Evolutionary conservation across 2,329 filamentous ascomycete genomes (phyloP).

Genomic region (Pochonia chlamydosporia): DNA sequence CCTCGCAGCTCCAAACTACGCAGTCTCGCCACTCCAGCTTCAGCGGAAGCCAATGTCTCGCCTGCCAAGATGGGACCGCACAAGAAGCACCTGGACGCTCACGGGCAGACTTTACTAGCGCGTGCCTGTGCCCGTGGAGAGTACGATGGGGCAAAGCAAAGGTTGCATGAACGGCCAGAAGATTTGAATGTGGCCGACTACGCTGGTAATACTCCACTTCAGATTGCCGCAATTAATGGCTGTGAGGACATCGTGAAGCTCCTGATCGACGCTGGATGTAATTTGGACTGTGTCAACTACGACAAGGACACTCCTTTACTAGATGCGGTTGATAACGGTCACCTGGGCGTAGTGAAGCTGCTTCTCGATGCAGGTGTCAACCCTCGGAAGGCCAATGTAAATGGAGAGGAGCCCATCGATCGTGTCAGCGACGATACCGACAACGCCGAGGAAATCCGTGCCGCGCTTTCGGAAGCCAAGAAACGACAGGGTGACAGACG

Average conservation of each 20-base stretch:
- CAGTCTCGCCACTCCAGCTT: slow-evolving; percentile 48
- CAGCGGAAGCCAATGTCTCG: slow-evolving; percentile 56
- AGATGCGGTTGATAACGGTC: slow-evolving; percentile 93
- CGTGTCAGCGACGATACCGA: slow-evolving; percentile 70
- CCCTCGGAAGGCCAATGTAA: slow-evolving; percentile 83
- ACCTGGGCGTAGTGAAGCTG: slow-evolving; percentile 80
- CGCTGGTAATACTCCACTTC: slow-evolving; percentile 91
- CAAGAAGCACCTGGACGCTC: slow-evolving; percentile 86
- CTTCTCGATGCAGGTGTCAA: slow-evolving; percentile 84
- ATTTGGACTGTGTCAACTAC: slow-evolving; percentile 71
- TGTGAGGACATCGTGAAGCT: slow-evolving; percentile 82
- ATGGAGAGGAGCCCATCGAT: slow-evolving; percentile 86
- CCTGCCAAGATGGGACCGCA: slow-evolving; percentile 64
- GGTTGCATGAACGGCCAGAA: slow-evolving; percentile 72
- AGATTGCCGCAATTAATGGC: slow-evolving; percentile 86
- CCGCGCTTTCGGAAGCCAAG: slow-evolving; percentile 55
- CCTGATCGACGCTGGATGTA: slow-evolving; percentile 77
- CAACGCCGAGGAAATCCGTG: slow-evolving; percentile 73
- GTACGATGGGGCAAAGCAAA: slow-evolving; percentile 68
- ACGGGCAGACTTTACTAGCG: slow-evolving; percentile 86
- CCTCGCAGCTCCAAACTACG: slow-evolving; percentile 53
- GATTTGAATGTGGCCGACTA: slow-evolving; percentile 88
- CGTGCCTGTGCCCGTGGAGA: slow-evolving; percentile 84
- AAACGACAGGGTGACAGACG: slow-evolving; percentile 49
- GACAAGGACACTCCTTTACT: slow-evolving; percentile 90